phyloP scores from a whole-genome alignment of 2,329 filamentous ascomycete genomes.

The Claviceps africana region DNA sequence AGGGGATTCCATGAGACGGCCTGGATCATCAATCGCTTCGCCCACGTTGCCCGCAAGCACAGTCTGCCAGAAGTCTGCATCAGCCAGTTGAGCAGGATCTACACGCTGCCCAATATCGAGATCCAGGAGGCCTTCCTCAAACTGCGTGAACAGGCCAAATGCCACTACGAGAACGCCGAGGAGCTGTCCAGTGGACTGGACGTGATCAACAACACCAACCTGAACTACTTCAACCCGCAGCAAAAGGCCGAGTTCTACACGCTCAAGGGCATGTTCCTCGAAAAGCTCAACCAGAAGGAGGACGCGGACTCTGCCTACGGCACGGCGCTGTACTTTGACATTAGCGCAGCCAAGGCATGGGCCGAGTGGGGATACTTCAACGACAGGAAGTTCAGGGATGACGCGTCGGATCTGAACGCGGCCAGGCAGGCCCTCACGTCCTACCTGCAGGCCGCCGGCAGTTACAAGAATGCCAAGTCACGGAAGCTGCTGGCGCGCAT shows the following conservation, averaged over 20 bases:
- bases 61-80: slow-evolving; percentile 95
- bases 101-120: slow-evolving; percentile 96
- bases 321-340: slow-evolving; percentile 88
- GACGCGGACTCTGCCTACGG: slow-evolving; percentile 92
- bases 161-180: slow-evolving; percentile 89
- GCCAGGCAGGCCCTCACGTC: slow-evolving; percentile 89
- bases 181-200: slow-evolving; percentile 88
- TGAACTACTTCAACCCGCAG: slow-evolving; percentile 91
- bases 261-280: slow-evolving; percentile 97
- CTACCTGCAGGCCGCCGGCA: slow-evolving; percentile 87
- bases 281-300: slow-evolving; percentile 78
- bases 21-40: slow-evolving; percentile 99
- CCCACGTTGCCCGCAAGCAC: slow-evolving; percentile 93
- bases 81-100: slow-evolving; percentile 90
- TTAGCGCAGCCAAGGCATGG: slow-evolving; percentile 93
- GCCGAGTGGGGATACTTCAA: slow-evolving; percentile 99
- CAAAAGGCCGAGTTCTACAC: slow-evolving; percentile 99
- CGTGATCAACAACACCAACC: slow-evolving; percentile 98
- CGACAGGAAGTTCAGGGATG: slow-evolving; percentile 87
- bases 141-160: slow-evolving; percentile 94
- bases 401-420: slow-evolving; percentile 65
- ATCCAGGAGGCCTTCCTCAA: slow-evolving; percentile 99
- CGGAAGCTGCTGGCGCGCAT: slow-evolving; percentile 87
- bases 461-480: slow-evolving; percentile 95
- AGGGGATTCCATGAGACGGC: slow-evolving; percentile 96